Percentiles rank a stretch among this genome's conserved stretches.
Evolutionary conservation across 2,329 filamentous ascomycete genomes (phyloP).

Genomic region (Scytalidium sp.): DNA sequence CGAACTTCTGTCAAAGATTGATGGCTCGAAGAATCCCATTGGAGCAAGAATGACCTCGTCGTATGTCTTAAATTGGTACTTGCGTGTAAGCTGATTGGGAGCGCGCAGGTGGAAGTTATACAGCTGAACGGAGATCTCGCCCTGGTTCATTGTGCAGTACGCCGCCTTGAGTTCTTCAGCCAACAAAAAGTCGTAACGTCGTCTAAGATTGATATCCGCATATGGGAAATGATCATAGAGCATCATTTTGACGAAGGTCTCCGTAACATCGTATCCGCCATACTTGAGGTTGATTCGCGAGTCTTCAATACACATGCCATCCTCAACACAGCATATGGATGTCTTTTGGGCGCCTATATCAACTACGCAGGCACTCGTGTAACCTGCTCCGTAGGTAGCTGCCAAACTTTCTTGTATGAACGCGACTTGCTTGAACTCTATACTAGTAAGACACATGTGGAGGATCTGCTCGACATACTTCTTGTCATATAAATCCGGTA

Average conservation of each 20-base stretch:
- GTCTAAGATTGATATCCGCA: conserved; percentile 84
- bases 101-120: conserved; percentile 89
- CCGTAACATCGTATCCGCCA: conserved; percentile 88
- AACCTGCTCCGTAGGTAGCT: conserved; percentile 91
- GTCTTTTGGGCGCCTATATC: conserved; percentile 98
- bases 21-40: conserved; percentile 90
- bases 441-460: conserved; percentile 82
- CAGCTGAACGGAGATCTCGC: conserved; percentile 82
- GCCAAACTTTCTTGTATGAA: conserved; percentile 97
- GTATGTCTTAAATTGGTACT: conserved; percentile 95
- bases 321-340: conserved; percentile 93
- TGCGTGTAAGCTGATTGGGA: conserved; percentile 82
- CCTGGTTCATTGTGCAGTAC: conserved; percentile 87
- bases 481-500: conserved; percentile 96
- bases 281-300: conserved; percentile 94
- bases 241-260: conserved; percentile 97
- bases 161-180: conserved; percentile 96
- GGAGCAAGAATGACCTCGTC: conserved; percentile 94
- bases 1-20: conserved; percentile 76
- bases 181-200: conserved; percentile 87
- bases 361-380: conserved; percentile 90
- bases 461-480: conserved; percentile 82
- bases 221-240: conserved; percentile 95
- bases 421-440: conserved; percentile 84
- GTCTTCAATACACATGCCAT: conserved; percentile 91